A percentile compares a stretch with the other conserved stretches of the same genome.
These are phyloP conservation scores for Hygrocybe punicea DNA, from an alignment of 768 basidiomycete genomes.

Conservation along the genomic window DNA sequence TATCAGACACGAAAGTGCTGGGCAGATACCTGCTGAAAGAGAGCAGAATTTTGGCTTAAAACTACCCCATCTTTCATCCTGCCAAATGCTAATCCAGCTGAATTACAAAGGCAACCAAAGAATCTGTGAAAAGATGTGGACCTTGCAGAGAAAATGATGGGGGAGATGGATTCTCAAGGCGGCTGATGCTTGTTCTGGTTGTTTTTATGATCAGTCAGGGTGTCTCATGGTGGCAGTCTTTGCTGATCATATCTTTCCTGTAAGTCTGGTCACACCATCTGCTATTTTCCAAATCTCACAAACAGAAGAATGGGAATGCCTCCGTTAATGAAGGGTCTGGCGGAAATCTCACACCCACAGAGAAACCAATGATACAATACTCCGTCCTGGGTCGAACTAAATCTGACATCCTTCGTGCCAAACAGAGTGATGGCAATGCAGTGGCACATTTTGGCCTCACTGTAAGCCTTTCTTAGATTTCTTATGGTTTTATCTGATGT, in stretches of 20 bases:
- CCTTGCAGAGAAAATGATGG: neutral
- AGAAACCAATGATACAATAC: neutral
- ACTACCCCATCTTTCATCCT: neutral
- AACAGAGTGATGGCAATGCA: neutral
- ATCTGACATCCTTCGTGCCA: too few species aligned
- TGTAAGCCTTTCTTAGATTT: neutral
- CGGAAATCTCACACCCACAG: neutral
- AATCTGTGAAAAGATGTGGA: neutral
- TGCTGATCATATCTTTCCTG: constrained; percentile 1
- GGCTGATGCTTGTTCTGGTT: too few species aligned
- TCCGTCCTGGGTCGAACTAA: neutral
- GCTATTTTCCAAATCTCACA: neutral
- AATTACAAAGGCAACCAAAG: neutral
- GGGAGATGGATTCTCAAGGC: too few species aligned
- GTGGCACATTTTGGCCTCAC: neutral
- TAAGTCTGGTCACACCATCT: neutral
- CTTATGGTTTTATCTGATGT: neutral
- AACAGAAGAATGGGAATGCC: neutral
- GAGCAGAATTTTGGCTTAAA: neutral
- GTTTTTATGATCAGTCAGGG: neutral
- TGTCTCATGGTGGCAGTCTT: neutral
- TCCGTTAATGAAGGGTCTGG: neutral
- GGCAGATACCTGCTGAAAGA: neutral
- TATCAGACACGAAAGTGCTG: neutral
- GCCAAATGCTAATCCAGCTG: neutral